A percentile compares a stretch with the other conserved stretches of the same genome.
Conservation (phyloP, 495 filamentous ascomycete species). For the Xylaria sp. region DNA sequence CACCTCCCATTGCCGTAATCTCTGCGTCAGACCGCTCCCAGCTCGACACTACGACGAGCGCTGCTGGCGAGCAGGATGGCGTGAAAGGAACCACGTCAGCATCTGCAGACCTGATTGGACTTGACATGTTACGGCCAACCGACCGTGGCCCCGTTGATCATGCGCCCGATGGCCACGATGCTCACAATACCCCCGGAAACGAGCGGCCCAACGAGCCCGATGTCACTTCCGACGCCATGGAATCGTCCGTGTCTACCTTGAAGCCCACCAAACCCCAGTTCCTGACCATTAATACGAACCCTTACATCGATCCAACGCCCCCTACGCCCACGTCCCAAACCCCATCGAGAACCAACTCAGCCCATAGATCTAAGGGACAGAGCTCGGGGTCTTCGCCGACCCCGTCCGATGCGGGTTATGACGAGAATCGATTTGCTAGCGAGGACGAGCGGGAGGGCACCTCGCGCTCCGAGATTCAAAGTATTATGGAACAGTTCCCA, state of each 20-base stretch:
- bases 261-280: constrained; percentile 54
- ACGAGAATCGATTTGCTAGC: constrained; percentile 57
- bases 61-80: constrained; percentile 17
- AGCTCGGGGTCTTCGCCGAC: constrained; percentile 61
- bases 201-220: constrained; percentile 23
- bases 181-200: neutral
- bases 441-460: constrained; percentile 67
- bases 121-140: neutral
- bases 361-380: constrained; percentile 38
- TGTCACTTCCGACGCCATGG: constrained; percentile 49
- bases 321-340: constrained; percentile 63
- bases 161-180: neutral
- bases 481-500: constrained; percentile 89
- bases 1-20: constrained; percentile 31
- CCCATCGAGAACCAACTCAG: constrained; percentile 58
- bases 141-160: neutral
- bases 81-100: neutral
- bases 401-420: constrained; percentile 60
- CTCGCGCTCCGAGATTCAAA: constrained; percentile 88
- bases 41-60: constrained; percentile 20
- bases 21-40: constrained; percentile 23
- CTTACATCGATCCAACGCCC: constrained; percentile 70
- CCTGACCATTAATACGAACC: constrained; percentile 47
- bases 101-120: neutral
- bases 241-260: constrained; percentile 60